These are phyloP conservation scores for Phytophthora chlamydospora DNA, from an alignment of 352 stramenopile species.

Conservation along the genomic window DNA sequence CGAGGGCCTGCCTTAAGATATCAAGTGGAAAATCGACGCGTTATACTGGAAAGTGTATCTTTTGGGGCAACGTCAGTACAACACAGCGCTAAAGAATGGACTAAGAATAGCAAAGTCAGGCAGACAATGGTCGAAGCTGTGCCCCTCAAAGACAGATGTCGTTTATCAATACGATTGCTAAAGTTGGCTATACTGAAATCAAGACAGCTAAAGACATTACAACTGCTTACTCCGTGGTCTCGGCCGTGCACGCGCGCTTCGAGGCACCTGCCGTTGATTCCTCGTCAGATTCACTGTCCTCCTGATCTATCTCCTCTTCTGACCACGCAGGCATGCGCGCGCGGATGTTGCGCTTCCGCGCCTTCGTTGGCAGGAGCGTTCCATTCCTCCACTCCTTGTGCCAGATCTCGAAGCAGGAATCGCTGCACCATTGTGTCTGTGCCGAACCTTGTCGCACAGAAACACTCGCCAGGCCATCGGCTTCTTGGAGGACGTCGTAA, in stretches of 20 bases:
- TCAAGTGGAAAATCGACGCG: no score
- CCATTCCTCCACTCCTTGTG: constrained; percentile 11
- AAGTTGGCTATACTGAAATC: constrained; percentile 7
- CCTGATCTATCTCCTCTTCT: not conserved
- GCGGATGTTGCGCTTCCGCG: constrained; percentile 7
- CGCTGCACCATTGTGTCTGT: constrained; percentile 7
- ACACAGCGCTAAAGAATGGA: no score
- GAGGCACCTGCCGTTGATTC: not conserved
- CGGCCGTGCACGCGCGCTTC: not conserved
- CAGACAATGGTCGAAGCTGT: no score
- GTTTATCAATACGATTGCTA: no score
- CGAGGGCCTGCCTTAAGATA: no score
- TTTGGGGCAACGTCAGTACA: no score
- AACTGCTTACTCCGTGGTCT: constrained; percentile 1
- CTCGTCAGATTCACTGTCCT: not conserved
- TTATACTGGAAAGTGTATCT: no score
- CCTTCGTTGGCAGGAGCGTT: not conserved
- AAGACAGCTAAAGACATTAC: not conserved
- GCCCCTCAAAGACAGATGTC: no score
- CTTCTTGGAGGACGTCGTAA: constrained; percentile 3
- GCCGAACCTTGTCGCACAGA: constrained; percentile 16
- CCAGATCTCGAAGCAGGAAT: constrained; percentile 26
- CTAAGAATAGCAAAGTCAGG: no score
- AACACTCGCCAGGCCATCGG: constrained; percentile 8
- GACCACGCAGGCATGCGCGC: constrained; percentile 1